Conservation (phyloP, 1,139 yeast species). For the Pichia inconspicua region DNA sequence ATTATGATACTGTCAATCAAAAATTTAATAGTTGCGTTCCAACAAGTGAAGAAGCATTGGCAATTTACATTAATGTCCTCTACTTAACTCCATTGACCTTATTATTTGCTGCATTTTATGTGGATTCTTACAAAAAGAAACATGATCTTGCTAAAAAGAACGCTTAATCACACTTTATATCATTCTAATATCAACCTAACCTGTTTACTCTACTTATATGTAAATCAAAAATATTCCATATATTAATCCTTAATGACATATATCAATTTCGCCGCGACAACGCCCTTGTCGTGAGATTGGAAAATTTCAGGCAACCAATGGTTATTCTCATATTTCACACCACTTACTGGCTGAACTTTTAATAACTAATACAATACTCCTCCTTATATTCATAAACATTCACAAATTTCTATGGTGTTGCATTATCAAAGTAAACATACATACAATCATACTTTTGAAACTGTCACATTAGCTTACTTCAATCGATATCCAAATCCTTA, state of each 20-base stretch:
- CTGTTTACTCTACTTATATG: too few species aligned
- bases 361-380: too few species aligned
- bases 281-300: background rate
- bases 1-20: constrained; percentile 43
- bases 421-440: constrained; percentile 50
- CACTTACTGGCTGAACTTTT: background rate
- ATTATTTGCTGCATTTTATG: constrained; percentile 61
- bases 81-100: constrained; percentile 67
- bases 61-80: constrained; percentile 53
- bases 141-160: constrained; percentile 9
- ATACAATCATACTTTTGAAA: constrained; percentile 58
- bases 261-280: background rate
- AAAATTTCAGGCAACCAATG: background rate
- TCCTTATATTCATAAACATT: background rate
- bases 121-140: constrained; percentile 45
- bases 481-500: constrained; percentile 88
- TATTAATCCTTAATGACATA: too few species aligned
- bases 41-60: constrained; percentile 56
- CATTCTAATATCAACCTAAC: too few species aligned
- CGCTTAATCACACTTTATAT: background rate
- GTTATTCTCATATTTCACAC: background rate
- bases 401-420: constrained; percentile 46
- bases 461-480: constrained; percentile 72
- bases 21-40: constrained; percentile 46
- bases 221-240: too few species aligned